Conservation (phyloP, 352 stramenopile genomes). For the Elongisporangium prolatum region DNA sequence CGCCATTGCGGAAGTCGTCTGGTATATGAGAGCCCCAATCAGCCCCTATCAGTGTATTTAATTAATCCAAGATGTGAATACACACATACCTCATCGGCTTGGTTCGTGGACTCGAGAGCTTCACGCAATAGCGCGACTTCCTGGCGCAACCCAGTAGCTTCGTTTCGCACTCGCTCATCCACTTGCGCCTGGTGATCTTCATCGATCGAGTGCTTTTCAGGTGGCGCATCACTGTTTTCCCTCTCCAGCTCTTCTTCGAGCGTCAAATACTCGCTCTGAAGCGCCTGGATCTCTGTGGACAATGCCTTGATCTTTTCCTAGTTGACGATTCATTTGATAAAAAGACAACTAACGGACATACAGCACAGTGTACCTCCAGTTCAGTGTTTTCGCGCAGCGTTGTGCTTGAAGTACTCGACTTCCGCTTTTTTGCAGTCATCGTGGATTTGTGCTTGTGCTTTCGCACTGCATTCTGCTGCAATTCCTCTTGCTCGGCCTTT, state of each 20-base stretch:
- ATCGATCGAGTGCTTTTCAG: constrained; percentile 17
- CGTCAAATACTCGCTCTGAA: constrained; percentile 49
- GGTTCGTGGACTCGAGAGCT: constrained; percentile 34
- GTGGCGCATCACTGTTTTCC: constrained; percentile 15
- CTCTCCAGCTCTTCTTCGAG: constrained; percentile 30
- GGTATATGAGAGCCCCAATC: constrained; percentile 6
- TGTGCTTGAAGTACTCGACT: not conserved
- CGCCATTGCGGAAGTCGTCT: constrained; percentile 53
- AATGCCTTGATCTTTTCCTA: too few relatives aligned
- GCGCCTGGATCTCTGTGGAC: constrained; percentile 37
- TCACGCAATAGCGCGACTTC: constrained; percentile 63
- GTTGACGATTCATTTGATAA: too few relatives aligned
- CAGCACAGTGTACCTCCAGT: constrained; percentile 15
- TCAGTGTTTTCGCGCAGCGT: constrained; percentile 18
- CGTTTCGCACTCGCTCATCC: constrained; percentile 34
- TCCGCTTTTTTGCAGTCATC: constrained; percentile 1
- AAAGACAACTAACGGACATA: too few relatives aligned
- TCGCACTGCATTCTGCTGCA: too few relatives aligned
- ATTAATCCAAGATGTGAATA: not conserved
- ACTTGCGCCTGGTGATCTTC: constrained; percentile 25
- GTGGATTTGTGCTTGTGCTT: constrained; percentile 3
- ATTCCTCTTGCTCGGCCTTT: too few relatives aligned
- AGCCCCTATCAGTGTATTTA: not conserved
- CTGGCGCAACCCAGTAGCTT: constrained; percentile 47
- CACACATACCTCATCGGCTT: constrained; percentile 37